Base-by-base conservation (phyloP, 805 yeast genomes). In the Brettanomyces custersianus region DNA sequence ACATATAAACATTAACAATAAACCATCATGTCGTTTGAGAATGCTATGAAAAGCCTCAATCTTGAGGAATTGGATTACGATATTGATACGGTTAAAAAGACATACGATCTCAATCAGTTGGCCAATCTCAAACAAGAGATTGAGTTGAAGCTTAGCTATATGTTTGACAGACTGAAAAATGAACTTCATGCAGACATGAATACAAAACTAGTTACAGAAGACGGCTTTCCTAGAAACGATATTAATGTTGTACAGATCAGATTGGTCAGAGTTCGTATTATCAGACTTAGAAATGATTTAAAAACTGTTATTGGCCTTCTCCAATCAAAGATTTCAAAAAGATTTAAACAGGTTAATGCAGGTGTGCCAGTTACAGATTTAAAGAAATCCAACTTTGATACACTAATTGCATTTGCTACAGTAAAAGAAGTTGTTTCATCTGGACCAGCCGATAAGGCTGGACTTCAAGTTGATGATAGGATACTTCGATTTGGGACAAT, bases 151-250 rank as follows among this genome's bases (percentile, higher is more conserved):
- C 42, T 74, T 18, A 48, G 46, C 22, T 48, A 45, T 5, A 51
- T 76, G 30, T 64, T 68, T 41, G 69, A 62, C 21, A 48, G 63
- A 11, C 61, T 83, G 19, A 42, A 47, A 5, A 42, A 59, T 39
- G 37, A 26, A 7, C 20, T 35, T 6, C 33, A 44, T 10, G 51
- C 48, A 1, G 77, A 72, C 44, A 77, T 85, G 84, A 55, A 68
- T 18, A 77, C 88, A 2, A 65, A 76, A 0, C 56, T 90, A 39
- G 57, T 83, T 2, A 73, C 80, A 0, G 40, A 48, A 0, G 95
- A 90, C 49, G 96, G 96, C 16, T 90, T 73, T 48, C 98, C 98
- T 1, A 62, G 96, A 29, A 55, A 65, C 13, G 96, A 90, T 50
- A 68, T 90, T 20, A 94, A 90, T 48, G 81, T 90, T 4, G 74